Evolutionary conservation across 2,329 filamentous ascomycete species (phyloP).

Genomic region (Pseudogymnoascus sp.): DNA sequence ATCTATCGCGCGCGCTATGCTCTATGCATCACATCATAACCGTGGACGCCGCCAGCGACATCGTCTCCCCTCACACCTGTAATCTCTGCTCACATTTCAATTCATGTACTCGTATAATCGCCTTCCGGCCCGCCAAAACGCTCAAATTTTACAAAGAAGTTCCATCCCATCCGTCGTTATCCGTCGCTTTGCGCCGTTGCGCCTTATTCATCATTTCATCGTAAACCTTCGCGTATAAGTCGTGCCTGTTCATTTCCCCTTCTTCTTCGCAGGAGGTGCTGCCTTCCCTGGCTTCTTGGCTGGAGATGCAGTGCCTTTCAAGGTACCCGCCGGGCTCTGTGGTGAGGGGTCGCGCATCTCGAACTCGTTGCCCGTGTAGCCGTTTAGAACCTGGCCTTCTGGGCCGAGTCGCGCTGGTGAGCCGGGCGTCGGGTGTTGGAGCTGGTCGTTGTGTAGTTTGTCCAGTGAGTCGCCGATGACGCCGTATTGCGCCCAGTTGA

Average conservation of each 20-base stretch:
- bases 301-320: background rate
- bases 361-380: background rate
- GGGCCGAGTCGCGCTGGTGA: conserved; percentile 36
- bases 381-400: background rate
- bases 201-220: background rate
- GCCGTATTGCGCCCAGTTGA: conserved; percentile 94
- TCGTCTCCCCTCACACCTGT: background rate
- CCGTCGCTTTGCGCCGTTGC: background rate
- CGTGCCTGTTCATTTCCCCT: background rate
- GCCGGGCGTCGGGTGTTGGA: conserved; percentile 52
- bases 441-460: conserved; percentile 74
- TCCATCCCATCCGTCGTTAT: background rate
- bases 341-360: background rate
- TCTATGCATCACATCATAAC: background rate
- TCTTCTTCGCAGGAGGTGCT: background rate
- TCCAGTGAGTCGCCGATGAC: conserved; percentile 80
- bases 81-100: background rate
- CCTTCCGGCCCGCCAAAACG: background rate
- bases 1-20: conserved; percentile 1
- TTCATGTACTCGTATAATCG: conserved; percentile 7
- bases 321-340: background rate
- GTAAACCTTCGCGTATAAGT: background rate
- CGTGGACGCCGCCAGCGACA: conserved; percentile 2
- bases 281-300: background rate
- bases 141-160: conserved; percentile 1